Base-by-base conservation (phyloP, 352 stramenopile species). In the Phytopythium delawarense region DNA sequence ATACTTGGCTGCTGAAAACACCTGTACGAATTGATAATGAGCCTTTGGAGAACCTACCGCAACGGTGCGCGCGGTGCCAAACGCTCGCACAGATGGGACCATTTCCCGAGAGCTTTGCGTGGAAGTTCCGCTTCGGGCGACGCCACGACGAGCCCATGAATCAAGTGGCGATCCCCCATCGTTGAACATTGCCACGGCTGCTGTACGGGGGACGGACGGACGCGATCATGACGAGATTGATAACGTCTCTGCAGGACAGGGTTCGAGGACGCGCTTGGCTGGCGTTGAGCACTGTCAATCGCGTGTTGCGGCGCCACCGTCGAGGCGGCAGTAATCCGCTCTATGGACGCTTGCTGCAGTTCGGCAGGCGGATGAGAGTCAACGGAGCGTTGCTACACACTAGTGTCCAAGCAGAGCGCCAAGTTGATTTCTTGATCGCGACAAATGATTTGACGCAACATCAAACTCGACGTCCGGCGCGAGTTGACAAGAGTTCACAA, bases 151-250 rank as follows among this genome's bases (percentile, higher is more conserved):
- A 28, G 8, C 2, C 32, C 16, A 58, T 58, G 30, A 58, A 58
- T 58, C 52, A 58, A 58, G 52, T 58, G 13, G 18, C 35, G 35
- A 46, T 58, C 52, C 52, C 52, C 52, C 35, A 58, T 58, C 52
- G 32, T 58, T 58, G 52, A 58, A 58, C n/a, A 32, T 44, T 23
- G 32, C 5, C 5, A 1, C 13, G 20, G 8, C 20, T 7, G 42
- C 4, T n/a, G 20, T 20, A 49, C 42, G 20, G 42, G 15, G 20
- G 42, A 49, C 20, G 20, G 42, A 49, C 20, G 42, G 42, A 49
- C 42, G 42, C 42, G 0, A 49, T 49, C 42, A 25, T 49, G 42
- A 52, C 45, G 21, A 52, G 45, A 52, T 52, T 21, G 42, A 49
- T 25, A 25, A 21, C 40, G 18, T 4, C 18, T 20, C 37, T 16